Percentiles rank a stretch among this genome's conserved stretches.
Conservation (phyloP, 352 stramenopile genomes). For the Phytophthora constricta region DNA sequence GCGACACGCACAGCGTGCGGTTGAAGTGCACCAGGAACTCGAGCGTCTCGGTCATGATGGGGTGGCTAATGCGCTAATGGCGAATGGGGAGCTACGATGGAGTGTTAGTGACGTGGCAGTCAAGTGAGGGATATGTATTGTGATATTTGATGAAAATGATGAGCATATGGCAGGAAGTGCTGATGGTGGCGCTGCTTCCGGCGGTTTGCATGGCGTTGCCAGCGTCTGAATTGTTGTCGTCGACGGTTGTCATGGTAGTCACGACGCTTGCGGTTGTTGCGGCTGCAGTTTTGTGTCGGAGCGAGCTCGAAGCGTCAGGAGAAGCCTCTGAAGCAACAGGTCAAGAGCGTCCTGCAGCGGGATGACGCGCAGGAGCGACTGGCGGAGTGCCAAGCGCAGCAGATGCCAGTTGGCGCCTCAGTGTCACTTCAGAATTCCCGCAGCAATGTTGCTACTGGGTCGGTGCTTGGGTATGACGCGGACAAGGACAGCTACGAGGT, state of each 20-base stretch:
- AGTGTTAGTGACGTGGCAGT: no score
- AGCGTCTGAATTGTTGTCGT: not conserved
- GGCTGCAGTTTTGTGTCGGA: constrained; percentile 12
- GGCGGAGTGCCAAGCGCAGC: constrained; percentile 24
- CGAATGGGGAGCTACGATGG: no score
- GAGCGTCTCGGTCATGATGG: constrained; percentile 53
- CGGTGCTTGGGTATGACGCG: constrained; percentile 36
- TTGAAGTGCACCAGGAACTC: constrained; percentile 87
- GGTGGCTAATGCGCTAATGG: no score
- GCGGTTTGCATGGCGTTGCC: constrained; percentile 3
- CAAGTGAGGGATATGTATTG: no score
- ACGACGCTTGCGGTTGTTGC: constrained; percentile 16
- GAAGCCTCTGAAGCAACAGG: not conserved
- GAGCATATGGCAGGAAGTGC: not conserved
- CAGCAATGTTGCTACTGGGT: constrained; percentile 11
- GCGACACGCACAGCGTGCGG: constrained; percentile 73
- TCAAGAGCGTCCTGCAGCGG: constrained; percentile 38
- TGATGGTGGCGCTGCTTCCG: constrained; percentile 11
- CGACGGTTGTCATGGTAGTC: constrained; percentile 1
- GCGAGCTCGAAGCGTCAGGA: constrained; percentile 1
- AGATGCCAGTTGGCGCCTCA: constrained; percentile 30
- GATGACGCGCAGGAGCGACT: constrained; percentile 37
- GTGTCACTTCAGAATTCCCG: constrained; percentile 22
- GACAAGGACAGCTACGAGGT: constrained; percentile 43
- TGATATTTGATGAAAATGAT: not conserved